Percentiles rank a stretch among this genome's conserved stretches.
Evolutionary conservation across 352 stramenopile genomes (phyloP).

Genomic region (Phytophthora quininea): DNA sequence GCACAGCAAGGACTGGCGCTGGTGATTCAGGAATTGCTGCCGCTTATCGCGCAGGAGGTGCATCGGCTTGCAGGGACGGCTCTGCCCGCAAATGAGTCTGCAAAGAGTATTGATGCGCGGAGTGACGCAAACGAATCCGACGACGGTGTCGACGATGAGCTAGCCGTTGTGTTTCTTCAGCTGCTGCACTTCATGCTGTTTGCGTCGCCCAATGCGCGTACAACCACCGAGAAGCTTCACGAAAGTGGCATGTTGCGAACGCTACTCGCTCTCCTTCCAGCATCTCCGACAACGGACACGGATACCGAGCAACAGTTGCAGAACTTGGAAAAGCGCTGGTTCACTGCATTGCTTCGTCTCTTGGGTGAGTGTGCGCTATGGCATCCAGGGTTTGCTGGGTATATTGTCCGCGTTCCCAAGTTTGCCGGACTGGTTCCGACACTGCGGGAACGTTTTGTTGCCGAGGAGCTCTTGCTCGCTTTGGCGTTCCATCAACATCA

Average conservation of each 20-base stretch:
- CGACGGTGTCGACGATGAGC: slow-evolving; percentile 28
- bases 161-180: slow-evolving; percentile 53
- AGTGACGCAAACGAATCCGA: neutral
- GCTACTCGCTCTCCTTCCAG: slow-evolving; percentile 46
- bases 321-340: slow-evolving; percentile 32
- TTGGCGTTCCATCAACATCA: slow-evolving; percentile 52
- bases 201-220: slow-evolving; percentile 28
- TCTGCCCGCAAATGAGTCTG: neutral
- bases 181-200: slow-evolving; percentile 55
- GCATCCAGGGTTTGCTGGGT: slow-evolving; percentile 48
- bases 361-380: slow-evolving; percentile 58
- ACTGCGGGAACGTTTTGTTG: slow-evolving; percentile 30
- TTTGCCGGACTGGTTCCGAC: slow-evolving; percentile 36
- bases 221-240: slow-evolving; percentile 43
- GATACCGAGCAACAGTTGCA: slow-evolving; percentile 5
- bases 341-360: slow-evolving; percentile 52
- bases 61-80: slow-evolving; percentile 28
- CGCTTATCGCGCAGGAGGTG: slow-evolving; percentile 44
- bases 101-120: neutral
- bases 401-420: slow-evolving; percentile 48
- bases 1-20: slow-evolving; percentile 43
- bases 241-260: slow-evolving; percentile 54
- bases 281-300: slow-evolving; percentile 1
- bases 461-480: slow-evolving; percentile 43
- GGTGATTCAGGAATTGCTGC: slow-evolving; percentile 46